Base-by-base conservation (phyloP, 2,329 filamentous ascomycete genomes). In the Colletotrichum musicola region DNA sequence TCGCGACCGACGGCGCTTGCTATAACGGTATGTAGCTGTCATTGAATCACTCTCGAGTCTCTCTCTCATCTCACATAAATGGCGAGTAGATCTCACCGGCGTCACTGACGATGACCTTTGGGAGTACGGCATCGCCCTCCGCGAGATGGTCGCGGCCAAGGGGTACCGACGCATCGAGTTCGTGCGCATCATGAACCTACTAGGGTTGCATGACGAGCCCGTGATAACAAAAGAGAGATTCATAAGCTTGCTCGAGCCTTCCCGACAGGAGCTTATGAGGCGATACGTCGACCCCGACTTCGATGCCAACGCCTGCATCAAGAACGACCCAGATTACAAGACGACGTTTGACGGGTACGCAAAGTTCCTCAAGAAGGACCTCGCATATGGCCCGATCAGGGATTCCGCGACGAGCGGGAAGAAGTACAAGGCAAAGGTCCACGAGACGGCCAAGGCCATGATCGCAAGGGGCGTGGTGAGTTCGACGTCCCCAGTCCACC, bases 261-360 rank as follows among this genome's bases (percentile, higher is more conserved):
- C 62, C 9, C 38, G 65, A 35, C 53, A 35, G 22, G 53, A 59
- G 18, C 49, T 68, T 6, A 63, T 68, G 59, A 42, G 16, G 35
- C 35, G 20, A 25, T 68, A 63, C 40, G 53, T 44, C 7, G 54
- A 60, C 16, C 53, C 59, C 4, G 42, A 60, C 51, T 63, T 63
- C 35, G 68, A 70, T 38, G 63, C 58, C 16, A 67, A 49, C 10
- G 62, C 54, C 40, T 68, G 64, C 42, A 68, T 68, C 35, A 61
- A 57, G 64, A 51, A 62, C 14, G 59, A 71, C 40, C 68, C 64
- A 18, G 61, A 68, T 35, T 61, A 57, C 51, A 68, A 68, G 44
- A 56, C 68, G 55, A 71, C 68, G 5, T 71, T 68, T 22, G 54
- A 59, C 50, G 68, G 68, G n/a, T 71, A 71, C 51, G 60, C 60